Base-by-base conservation (phyloP, 805 yeast species). In the Isabelozyma pseudorhagii region DNA sequence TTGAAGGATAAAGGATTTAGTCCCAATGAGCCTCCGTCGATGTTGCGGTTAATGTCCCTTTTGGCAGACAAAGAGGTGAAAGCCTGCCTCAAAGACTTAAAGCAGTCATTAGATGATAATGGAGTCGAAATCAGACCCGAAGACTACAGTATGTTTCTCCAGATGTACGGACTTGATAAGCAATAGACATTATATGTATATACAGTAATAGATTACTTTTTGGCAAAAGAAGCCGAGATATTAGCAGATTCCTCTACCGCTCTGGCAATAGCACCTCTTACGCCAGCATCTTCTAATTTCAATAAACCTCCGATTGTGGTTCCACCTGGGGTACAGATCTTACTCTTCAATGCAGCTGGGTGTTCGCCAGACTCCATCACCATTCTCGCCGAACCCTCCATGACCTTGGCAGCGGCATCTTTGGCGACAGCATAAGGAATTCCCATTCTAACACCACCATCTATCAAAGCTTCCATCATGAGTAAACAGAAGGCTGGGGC, bases 291-390 rank as follows among this genome's bases (percentile, higher is more conserved):
- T 73, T 94, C 99, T 86, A 94, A 83, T 55, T 84, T 89, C 68
- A 93, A 79, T 50, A 94, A 74, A 0, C 99, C 99, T 8, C 96
- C 96, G 65, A 94, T 94, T 4, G 99, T 94, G 46, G 97, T 92
- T 34, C 99, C 99, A 29, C 94, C 99, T 21, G 99, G 99, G 0
- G 99, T 94, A 64, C 97, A 91, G 8, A 94, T 94, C 59, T 84
- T 85, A 64, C 87, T 84, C 64, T 89, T 89, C 65, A 94, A 78
- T 10, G 81, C 89, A 15, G 94, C 93, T 9, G 99, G 99, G 62
- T 93, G 97, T 42, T 78, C 82, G 3, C 89, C 91, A 9, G 91
- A 84, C 56, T 82, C 81, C 54, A 85, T 80, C 1, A 86, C 92
- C 97, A 94, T 88, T 69, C 83, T 84, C 13, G 94, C 93, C 11